Conservation (phyloP, 768 basidiomycete genomes). For the Pisolithus albus region DNA sequence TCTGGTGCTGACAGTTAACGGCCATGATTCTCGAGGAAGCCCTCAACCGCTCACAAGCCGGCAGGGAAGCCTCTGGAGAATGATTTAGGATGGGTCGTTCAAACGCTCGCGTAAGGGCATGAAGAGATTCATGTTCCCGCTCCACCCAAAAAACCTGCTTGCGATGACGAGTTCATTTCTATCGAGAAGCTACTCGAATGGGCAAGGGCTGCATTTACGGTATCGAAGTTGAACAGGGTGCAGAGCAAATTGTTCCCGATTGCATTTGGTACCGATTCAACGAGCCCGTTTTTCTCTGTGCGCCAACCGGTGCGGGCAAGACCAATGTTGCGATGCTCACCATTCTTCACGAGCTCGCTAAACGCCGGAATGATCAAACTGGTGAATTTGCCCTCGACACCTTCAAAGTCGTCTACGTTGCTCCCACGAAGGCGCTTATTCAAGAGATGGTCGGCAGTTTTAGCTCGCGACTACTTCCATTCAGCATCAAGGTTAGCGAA, state of each 20-base stretch:
- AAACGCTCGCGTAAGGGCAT: constrained; percentile 91
- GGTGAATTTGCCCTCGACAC: constrained; percentile 77
- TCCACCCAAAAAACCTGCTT: constrained; percentile 67
- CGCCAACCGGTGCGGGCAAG: constrained; percentile 98
- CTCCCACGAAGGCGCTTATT: constrained; percentile 98
- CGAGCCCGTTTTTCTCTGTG: constrained; percentile 94
- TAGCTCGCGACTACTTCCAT: constrained; percentile 57
- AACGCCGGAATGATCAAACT: constrained; percentile 74
- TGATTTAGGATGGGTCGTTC: constrained; percentile 97
- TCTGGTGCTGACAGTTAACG: too few species aligned
- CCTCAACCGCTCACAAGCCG: too few species aligned
- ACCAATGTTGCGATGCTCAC: constrained; percentile 98
- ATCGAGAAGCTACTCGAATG: constrained; percentile 72
- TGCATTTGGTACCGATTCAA: constrained; percentile 90
- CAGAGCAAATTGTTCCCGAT: constrained; percentile 91
- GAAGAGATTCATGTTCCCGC: constrained; percentile 98
- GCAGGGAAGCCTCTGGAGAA: too few species aligned
- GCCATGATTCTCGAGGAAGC: too few species aligned
- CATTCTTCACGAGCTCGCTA: constrained; percentile 83
- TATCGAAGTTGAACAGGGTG: constrained; percentile 77
- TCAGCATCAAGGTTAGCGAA: constrained; percentile 84
- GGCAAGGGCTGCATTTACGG: constrained; percentile 82
- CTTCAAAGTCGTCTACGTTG: constrained; percentile 97
- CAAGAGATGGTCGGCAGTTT: constrained; percentile 99
- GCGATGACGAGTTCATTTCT: constrained; percentile 63